Evolutionary conservation across 73 alveolate genomes (phyloP), one percentile per base, ranked within the genome.

Genomic region (Paraurostyla sp.): DNA sequence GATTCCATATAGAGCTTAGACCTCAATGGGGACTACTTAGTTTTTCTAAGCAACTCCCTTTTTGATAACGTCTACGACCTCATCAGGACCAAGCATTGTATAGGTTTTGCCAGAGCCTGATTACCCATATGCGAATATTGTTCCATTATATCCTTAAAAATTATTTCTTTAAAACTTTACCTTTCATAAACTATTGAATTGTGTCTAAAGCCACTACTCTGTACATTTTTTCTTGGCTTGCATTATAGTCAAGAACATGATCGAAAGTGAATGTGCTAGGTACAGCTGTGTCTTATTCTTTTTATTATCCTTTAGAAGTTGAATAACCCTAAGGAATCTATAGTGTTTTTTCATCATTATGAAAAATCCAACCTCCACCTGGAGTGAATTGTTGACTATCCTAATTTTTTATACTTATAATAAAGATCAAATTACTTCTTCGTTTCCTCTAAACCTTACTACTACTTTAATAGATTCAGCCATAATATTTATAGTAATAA

Each of bases 81-180:
- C 69, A 16, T 85, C 93, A 25, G 93, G 93, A 0, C 93, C 93
- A 33, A 85, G 88, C 93, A 85, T 85, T 0, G 93, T 46, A 49
- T 18, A 56, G 0, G 93, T 85, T 33, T 85, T 85, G 1, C 93
- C 93, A 3, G 93, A 69, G 25, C 93, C 93, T 49, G 88, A 71
- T 40, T 69, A 65, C 0, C 93, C 93, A 50, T 71, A 85, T 6
- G 83, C 93, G 71, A 85, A 71, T 11, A 85, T 85, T 0, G 93
- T 85, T n/a, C 93, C 93, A 63, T 85, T 85, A 36, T 48, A 85
- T 35, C 93, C 93, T 48, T 29, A 23, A 38, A 60, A 32, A 13
- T 65, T 38, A 38, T 4, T 7, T 18, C 1, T 36, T 35, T 15
- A 13, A 16, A 38, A 15, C 35, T 38, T 40, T 65, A 65, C 82